A percentile compares a stretch with the other conserved stretches of the same genome.
phyloP scores from a whole-genome alignment of 208 protist species.

The Wallacemonas sp. region DNA sequence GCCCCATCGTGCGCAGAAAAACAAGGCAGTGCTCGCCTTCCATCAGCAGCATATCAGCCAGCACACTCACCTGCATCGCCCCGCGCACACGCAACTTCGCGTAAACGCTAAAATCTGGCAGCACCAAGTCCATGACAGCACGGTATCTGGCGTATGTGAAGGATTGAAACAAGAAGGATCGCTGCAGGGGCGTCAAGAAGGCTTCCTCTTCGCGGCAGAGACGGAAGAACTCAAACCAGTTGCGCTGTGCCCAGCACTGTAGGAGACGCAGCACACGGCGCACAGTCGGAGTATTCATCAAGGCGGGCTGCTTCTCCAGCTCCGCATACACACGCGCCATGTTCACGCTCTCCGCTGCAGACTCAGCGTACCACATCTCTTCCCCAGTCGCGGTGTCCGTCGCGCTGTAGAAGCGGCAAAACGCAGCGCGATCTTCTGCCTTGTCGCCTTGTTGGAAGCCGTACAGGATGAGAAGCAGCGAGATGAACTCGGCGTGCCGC shows the following conservation, averaged over 20 bases:
- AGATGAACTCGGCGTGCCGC: conserved; percentile 75
- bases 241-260: conserved; percentile 61
- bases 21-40: conserved; percentile 44
- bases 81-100: conserved; percentile 54
- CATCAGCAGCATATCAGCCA: conserved; percentile 62
- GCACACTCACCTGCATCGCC: conserved; percentile 31
- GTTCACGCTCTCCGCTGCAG: conserved; percentile 57
- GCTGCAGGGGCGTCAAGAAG: conserved; percentile 70
- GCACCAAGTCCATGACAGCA: conserved; percentile 74
- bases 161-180: conserved; percentile 73
- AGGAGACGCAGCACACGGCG: conserved; percentile 57
- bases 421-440: conserved; percentile 71
- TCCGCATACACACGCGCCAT: conserved; percentile 75
- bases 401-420: conserved; percentile 46
- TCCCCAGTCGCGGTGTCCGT: conserved; percentile 24
- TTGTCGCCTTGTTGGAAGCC: conserved; percentile 79
- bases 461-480: conserved; percentile 75
- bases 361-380: conserved; percentile 36
- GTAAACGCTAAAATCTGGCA: conserved; percentile 70
- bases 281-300: conserved; percentile 60
- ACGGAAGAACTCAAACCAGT: conserved; percentile 80
- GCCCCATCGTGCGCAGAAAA: conserved; percentile 63
- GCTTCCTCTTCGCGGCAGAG: conserved; percentile 32
- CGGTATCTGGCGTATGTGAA: conserved; percentile 86
- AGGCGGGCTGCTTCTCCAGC: conserved; percentile 60